Base-by-base conservation (phyloP, 2,329 filamentous ascomycete genomes). In the Alternaria gaisen region DNA sequence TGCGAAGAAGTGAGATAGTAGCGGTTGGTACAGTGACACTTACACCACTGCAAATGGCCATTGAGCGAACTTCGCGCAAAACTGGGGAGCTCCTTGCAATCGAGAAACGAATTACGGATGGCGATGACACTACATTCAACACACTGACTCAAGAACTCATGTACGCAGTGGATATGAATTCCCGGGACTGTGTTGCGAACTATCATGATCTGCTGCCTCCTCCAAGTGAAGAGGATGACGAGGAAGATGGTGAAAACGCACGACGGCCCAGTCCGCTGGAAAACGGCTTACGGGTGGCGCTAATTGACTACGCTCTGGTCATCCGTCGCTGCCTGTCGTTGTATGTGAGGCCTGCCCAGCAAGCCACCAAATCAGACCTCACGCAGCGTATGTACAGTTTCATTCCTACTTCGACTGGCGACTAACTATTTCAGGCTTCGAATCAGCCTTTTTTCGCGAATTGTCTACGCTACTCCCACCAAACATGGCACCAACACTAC, bases 41-140 rank as follows among this genome's bases (percentile, higher is more conserved):
- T 26, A 86, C 86, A 32, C 89, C 94, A 7, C 83, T 95, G 60
- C 91, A 97, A 78, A 94, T 93, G n/a, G 94, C 91, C 0, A 84
- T 98, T 62, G 94, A 98, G 77, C 89, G 94, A 16, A 94, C 95
- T 32, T 90, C 92, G 70, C 88, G 94, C 60, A 97, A 97, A 82
- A 97, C 94, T 1, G 88, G 92, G 60, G 94, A 98, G 79, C 87
- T 98, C 81, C 83, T 87, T 1, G 80, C 85, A 0, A 82, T 97
- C 1, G 93, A 97, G 76, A 92, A 90, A 76, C 88, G 89, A 51
- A 84, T 94, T 9, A 81, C 84, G 1, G 89, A 92, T 22, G 91
- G 90, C 5, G 91, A 94, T 58, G 88, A 92, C 36, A 86, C 89
- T 9, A 86, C 87, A 43, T 86, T 90, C 16, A 86, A 87, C 42